phyloP scores from a whole-genome alignment of 73 alveolate genomes.

The Paramecium primaurelia region DNA sequence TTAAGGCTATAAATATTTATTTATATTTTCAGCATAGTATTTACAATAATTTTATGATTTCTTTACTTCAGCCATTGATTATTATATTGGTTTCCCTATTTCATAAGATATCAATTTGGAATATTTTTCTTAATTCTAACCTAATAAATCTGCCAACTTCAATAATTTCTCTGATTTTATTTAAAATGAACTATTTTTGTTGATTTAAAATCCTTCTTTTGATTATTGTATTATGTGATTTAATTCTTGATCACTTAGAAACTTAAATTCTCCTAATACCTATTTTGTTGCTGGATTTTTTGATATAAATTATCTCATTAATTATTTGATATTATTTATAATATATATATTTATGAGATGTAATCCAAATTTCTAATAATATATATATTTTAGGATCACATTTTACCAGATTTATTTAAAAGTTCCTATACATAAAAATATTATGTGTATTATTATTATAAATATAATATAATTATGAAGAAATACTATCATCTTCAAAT shows the following conservation, averaged over 20 bases:
- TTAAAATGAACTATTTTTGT: background rate
- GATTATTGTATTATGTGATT: background rate
- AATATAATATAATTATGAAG: no score
- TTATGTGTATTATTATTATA: no score
- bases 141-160: slow-evolving; percentile 27
- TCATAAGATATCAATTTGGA: slow-evolving; percentile 76
- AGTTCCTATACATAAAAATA: no score
- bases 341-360: no score
- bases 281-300: background rate
- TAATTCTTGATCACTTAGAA: background rate
- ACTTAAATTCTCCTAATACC: background rate
- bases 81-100: slow-evolving; percentile 82
- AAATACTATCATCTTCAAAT: no score
- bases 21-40: slow-evolving; percentile 64
- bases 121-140: slow-evolving; percentile 40
- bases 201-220: background rate
- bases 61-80: slow-evolving; percentile 71
- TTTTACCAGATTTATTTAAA: no score
- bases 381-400: no score
- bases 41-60: slow-evolving; percentile 66
- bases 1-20: slow-evolving; percentile 42
- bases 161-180: background rate
- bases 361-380: background rate
- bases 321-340: background rate
- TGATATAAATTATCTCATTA: slow-evolving; percentile 27